phyloP scores from a whole-genome alignment of 2,329 filamentous ascomycete species.

The Zalaria sp. region DNA sequence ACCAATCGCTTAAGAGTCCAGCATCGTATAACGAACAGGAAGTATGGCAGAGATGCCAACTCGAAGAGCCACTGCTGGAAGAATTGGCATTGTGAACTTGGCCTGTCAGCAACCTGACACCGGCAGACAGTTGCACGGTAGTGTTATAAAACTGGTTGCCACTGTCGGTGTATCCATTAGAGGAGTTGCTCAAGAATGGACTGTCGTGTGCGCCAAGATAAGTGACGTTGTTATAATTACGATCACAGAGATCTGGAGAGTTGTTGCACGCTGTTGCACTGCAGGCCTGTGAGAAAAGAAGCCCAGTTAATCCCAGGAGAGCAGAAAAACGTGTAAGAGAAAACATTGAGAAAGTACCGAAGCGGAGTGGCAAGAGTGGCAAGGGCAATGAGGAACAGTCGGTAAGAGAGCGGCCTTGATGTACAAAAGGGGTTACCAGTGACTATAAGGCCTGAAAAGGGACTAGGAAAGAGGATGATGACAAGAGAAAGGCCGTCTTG shows the following conservation, averaged over 20 bases:
- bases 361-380: not conserved
- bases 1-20: constrained; percentile 50
- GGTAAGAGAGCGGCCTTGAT: not conserved
- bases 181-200: constrained; percentile 53
- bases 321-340: too few species aligned
- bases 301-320: too few species aligned
- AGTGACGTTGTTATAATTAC: constrained; percentile 61
- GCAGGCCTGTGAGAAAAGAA: constrained; percentile 1
- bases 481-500: not conserved
- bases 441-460: not conserved
- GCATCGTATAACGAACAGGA: constrained; percentile 54
- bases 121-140: constrained; percentile 54
- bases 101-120: constrained; percentile 55
- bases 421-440: not conserved
- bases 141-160: constrained; percentile 66
- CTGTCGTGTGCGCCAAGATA: constrained; percentile 66
- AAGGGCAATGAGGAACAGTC: constrained; percentile 1
- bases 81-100: constrained; percentile 46
- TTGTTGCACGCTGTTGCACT: constrained; percentile 51
- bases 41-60: constrained; percentile 57
- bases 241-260: constrained; percentile 57
- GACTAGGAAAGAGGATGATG: not conserved
- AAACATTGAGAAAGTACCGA: not conserved
- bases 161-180: constrained; percentile 46
- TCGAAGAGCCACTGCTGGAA: constrained; percentile 15